A percentile compares a stretch with the other conserved stretches of the same genome.
Evolutionary conservation across 805 yeast species (phyloP).

Genomic region (Nakazawaea populi): DNA sequence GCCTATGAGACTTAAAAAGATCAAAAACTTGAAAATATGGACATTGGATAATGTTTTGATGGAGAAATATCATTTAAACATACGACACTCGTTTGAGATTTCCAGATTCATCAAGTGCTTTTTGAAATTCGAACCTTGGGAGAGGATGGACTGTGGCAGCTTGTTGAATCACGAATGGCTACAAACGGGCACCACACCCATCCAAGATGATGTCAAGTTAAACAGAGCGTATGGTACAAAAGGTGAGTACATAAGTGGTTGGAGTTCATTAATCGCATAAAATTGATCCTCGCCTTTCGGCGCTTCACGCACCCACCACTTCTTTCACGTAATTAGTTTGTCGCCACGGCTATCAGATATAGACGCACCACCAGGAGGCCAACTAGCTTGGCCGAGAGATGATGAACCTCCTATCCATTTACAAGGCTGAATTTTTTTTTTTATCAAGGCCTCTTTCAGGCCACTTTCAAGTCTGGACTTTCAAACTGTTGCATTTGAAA

Average conservation of each 20-base stretch:
- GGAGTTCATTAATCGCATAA: constrained; percentile 9
- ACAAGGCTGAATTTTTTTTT: too few relatives aligned
- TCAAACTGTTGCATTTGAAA: too few relatives aligned
- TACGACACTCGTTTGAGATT: constrained; percentile 31
- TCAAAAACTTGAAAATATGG: constrained; percentile 46
- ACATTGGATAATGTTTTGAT: constrained; percentile 40
- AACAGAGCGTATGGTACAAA: constrained; percentile 22
- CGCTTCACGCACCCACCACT: neutral
- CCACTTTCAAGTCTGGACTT: too few relatives aligned
- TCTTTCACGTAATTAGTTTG: too few relatives aligned
- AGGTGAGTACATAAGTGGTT: constrained; percentile 29
- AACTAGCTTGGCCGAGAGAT: too few relatives aligned
- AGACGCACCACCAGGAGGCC: too few relatives aligned
- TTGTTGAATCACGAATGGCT: constrained; percentile 52
- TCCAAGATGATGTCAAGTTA: constrained; percentile 16
- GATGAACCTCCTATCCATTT: too few relatives aligned
- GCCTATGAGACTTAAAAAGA: constrained; percentile 30
- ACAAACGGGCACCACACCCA: constrained; percentile 13
- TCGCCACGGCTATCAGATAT: too few relatives aligned
- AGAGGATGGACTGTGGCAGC: constrained; percentile 49
- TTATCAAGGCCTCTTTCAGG: too few relatives aligned
- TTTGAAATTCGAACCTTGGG: constrained; percentile 40
- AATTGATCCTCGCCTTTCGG: neutral
- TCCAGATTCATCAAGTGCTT: constrained; percentile 44
- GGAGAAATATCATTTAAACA: constrained; percentile 42